Percentiles rank a stretch among this genome's conserved stretches.
These are phyloP conservation scores for Cryptosporidium sp. DNA, from an alignment of 169 alveolate genomes.

Conservation along the genomic window DNA sequence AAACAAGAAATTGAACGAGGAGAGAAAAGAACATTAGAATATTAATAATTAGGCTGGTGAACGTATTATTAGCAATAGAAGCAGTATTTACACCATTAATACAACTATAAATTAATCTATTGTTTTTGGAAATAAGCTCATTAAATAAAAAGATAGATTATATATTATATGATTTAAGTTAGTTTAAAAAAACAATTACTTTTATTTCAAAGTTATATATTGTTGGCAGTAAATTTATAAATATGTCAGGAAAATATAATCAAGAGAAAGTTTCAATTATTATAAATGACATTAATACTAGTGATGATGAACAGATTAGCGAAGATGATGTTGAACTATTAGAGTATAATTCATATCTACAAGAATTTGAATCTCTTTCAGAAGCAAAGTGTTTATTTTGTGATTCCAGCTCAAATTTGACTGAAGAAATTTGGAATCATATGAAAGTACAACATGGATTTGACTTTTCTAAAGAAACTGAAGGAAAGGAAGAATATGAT, in stretches of 20 bases:
- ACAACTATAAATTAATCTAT: too few relatives aligned
- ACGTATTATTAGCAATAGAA: neutral
- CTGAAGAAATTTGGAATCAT: slow-evolving; percentile 56
- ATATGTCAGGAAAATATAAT: neutral
- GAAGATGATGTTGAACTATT: slow-evolving; percentile 5
- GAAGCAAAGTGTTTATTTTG: slow-evolving; percentile 62
- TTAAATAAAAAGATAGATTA: neutral
- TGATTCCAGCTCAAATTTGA: neutral
- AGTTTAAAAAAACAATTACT: too few relatives aligned
- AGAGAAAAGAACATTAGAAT: too few relatives aligned
- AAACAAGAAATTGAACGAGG: too few relatives aligned
- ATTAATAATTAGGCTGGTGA: neutral
- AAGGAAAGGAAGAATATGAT: slow-evolving; percentile 11
- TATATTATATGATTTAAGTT: too few relatives aligned
- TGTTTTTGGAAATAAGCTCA: too few relatives aligned
- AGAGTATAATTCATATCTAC: slow-evolving; percentile 21
- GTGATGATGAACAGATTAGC: neutral
- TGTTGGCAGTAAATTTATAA: neutral
- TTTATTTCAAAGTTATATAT: neutral
- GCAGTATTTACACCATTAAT: too few relatives aligned
- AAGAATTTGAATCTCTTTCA: slow-evolving; percentile 41
- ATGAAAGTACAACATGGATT: slow-evolving; percentile 46
- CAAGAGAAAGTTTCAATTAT: neutral
- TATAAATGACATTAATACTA: neutral
- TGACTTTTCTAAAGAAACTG: slow-evolving; percentile 1